Conservation (phyloP, 1,284 basidiomycete species). For the Pseudozyma pruni region DNA sequence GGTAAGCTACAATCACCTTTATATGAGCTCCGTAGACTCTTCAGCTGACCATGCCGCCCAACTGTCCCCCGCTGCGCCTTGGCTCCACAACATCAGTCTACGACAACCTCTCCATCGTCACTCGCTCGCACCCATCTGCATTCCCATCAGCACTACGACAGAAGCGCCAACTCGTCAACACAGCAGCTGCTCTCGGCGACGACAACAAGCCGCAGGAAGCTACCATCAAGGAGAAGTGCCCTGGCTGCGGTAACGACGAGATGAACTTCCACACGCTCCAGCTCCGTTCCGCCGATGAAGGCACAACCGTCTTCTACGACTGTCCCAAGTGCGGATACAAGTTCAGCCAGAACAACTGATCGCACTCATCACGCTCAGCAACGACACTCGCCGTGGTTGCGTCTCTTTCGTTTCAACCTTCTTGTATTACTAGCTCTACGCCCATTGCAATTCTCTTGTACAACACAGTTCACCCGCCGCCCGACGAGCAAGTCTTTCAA, state of each 20-base stretch:
- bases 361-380: background rate
- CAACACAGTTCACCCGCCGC: background rate
- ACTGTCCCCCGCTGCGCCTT: background rate
- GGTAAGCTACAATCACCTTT: too few relatives aligned
- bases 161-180: conserved; percentile 84
- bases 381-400: background rate
- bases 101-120: conserved; percentile 89
- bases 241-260: conserved; percentile 77
- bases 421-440: conserved; percentile 27
- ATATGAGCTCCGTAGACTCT: too few relatives aligned
- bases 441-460: conserved; percentile 3
- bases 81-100: conserved; percentile 77
- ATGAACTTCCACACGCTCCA: conserved; percentile 70
- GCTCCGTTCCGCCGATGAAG: conserved; percentile 69
- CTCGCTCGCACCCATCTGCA: conserved; percentile 88
- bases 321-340: conserved; percentile 68
- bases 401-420: conserved; percentile 15
- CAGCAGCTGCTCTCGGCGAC: conserved; percentile 34
- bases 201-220: conserved; percentile 49
- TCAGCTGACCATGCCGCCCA: too few relatives aligned
- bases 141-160: conserved; percentile 90
- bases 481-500: background rate
- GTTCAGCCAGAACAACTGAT: conserved; percentile 63
- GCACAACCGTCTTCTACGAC: conserved; percentile 68
- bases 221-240: conserved; percentile 91